Percentiles rank a stretch among this genome's conserved stretches.
phyloP scores from a whole-genome alignment of 2,329 filamentous ascomycete genomes.

The Ustulina deusta region DNA sequence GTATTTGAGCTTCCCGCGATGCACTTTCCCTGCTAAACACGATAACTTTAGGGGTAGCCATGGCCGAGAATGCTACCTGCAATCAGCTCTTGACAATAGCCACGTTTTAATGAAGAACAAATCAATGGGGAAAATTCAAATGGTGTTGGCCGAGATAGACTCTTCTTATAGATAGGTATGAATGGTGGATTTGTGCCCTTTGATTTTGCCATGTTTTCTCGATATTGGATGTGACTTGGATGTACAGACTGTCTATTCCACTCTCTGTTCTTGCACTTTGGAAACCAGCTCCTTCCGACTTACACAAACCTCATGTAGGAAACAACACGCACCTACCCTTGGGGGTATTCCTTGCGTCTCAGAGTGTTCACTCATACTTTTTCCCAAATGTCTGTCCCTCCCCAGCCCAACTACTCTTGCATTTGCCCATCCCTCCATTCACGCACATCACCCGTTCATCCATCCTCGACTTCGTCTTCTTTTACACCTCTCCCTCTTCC shows the following conservation, averaged over 20 bases:
- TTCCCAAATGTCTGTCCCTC: slow-evolving; percentile 4
- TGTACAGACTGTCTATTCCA: not conserved
- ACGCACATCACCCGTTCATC: not conserved
- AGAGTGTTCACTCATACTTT: not conserved
- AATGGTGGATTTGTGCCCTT: not conserved
- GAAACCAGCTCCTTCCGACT: slow-evolving; percentile 23
- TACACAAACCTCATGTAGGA: not conserved
- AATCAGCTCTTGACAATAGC: not conserved
- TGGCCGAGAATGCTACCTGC: not conserved
- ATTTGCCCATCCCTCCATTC: not conserved
- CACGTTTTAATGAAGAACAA: not conserved
- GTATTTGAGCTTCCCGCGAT: not conserved
- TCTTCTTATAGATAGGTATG: not conserved
- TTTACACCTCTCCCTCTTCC: not conserved
- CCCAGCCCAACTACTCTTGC: not conserved
- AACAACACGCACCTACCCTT: slow-evolving; percentile 21
- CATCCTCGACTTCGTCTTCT: not conserved
- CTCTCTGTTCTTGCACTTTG: not conserved
- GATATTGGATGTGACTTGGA: no score
- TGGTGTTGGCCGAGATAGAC: not conserved
- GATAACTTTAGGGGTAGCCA: not conserved
- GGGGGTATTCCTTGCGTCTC: not conserved
- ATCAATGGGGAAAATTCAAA: not conserved
- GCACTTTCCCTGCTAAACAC: not conserved
- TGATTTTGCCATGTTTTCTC: not conserved